Conservation (phyloP, 495 filamentous ascomycete species). For the Sporormia fimetaria region DNA sequence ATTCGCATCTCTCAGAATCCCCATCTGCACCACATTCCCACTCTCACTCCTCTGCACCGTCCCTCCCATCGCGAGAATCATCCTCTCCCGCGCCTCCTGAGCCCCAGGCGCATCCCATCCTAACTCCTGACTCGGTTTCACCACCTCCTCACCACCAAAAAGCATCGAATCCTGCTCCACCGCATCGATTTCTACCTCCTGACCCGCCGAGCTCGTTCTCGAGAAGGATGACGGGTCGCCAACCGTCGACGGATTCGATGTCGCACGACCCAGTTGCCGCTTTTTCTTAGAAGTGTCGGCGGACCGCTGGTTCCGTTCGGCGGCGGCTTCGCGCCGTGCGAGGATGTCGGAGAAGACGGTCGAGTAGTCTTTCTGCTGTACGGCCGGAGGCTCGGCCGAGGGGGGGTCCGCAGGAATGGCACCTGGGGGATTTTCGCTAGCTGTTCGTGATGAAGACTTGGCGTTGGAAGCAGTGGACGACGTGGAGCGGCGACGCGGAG, state of each 20-base stretch:
- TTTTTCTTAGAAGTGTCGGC: constrained; percentile 3
- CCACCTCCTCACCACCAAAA: too few relatives aligned
- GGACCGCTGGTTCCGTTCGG: too few relatives aligned
- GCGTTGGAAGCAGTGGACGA: constrained; percentile 11
- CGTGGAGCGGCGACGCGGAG: constrained; percentile 20
- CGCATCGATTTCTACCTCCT: not conserved
- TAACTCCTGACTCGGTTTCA: constrained; percentile 27
- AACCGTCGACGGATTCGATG: constrained; percentile 15
- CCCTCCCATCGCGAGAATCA: constrained; percentile 28
- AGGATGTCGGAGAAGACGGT: constrained; percentile 7
- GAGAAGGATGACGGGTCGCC: constrained; percentile 7
- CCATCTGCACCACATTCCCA: constrained; percentile 10
- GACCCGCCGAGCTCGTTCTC: constrained; percentile 1
- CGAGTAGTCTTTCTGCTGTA: constrained; percentile 11
- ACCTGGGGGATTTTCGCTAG: too few relatives aligned
- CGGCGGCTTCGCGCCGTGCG: constrained; percentile 13
- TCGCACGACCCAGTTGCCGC: constrained; percentile 20
- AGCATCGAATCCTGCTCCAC: constrained; percentile 3
- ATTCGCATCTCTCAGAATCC: constrained; percentile 13
- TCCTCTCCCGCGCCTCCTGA: constrained; percentile 25
- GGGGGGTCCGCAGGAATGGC: too few relatives aligned
- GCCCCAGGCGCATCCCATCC: constrained; percentile 29
- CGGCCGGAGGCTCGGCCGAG: not conserved
- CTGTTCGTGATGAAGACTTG: not conserved
- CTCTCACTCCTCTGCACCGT: constrained; percentile 8